Percentiles rank a stretch among this genome's conserved stretches.
Conservation (phyloP, 805 yeast genomes). For the Hanseniaspora hatyaiensis region DNA sequence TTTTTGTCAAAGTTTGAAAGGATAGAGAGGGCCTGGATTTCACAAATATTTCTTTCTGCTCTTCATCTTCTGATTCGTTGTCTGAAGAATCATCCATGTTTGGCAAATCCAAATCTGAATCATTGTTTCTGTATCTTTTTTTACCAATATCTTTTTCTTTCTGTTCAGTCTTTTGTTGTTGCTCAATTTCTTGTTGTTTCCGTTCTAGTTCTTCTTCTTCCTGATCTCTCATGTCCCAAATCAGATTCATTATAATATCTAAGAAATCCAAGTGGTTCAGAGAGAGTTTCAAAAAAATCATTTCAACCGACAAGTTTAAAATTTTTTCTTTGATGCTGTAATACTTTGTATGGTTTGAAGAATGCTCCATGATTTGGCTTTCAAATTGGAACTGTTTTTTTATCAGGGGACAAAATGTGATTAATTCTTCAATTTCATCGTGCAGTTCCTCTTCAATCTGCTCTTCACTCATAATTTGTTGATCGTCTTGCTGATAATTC, state of each 20-base stretch:
- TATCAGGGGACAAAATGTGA: conserved; percentile 26
- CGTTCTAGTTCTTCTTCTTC: conserved; percentile 26
- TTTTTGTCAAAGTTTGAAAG: conserved; percentile 19
- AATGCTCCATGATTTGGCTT: too few species aligned
- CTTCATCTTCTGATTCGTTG: conserved; percentile 21
- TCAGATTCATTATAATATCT: conserved; percentile 71
- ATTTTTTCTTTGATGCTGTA: conserved; percentile 43
- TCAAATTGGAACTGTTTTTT: too few species aligned
- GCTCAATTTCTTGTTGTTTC: conserved; percentile 17
- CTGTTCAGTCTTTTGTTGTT: conserved; percentile 19
- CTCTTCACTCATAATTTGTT: conserved; percentile 38
- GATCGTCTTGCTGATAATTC: conserved; percentile 37
- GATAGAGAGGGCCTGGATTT: conserved; percentile 18
- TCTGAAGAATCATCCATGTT: conserved; percentile 19
- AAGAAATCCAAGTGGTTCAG: conserved; percentile 75
- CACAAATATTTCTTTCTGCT: conserved; percentile 23
- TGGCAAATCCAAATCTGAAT: conserved; percentile 18
- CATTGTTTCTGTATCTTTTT: conserved; percentile 13
- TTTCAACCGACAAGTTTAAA: conserved; percentile 37
- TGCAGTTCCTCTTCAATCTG: conserved; percentile 49
- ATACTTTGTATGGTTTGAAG: conserved; percentile 45
- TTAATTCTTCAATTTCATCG: conserved; percentile 43
- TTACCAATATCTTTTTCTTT: conserved; percentile 18
- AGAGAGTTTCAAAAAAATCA: conserved; percentile 56
- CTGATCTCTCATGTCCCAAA: conserved; percentile 71